Base-by-base conservation (phyloP, 768 basidiomycete genomes). In the Leucosporidium creatinivorum region DNA sequence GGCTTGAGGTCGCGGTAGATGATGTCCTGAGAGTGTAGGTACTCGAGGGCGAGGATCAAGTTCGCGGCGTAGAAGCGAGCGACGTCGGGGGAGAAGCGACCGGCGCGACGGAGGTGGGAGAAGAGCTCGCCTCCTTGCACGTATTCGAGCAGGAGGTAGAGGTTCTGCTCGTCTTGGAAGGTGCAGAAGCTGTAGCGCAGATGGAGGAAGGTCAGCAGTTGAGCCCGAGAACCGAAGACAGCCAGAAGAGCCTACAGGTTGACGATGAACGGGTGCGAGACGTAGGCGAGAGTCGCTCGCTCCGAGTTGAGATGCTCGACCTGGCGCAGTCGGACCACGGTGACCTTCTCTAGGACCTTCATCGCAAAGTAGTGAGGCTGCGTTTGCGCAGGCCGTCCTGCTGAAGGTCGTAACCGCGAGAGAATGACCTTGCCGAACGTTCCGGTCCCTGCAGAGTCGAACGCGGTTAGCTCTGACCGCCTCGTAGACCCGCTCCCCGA, bases 1-100 rank as follows among this genome's bases (percentile, higher is more conserved):
- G 96, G 96, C 79, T 99, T 98, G 73, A 99, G 84, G 79, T 98
- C 94, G 54, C 94, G 91, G 79, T 98, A 98, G 75, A 98, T 91
- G 79, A 99, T 94, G 81, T 97, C 93, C 80, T 89, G 91, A 19
- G 88, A 88, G 78, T 98, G 96, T 8, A 98, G 82, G 73, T 94
- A 93, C 80, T 89, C 91, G 74, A 98, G 83, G 44, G 93, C 96
- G 67, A 98, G 85, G 75, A 96, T 86, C 77, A 97, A 94, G 69
- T 89, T 93, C 39, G 94, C 93, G 70, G 94, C 86, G 80, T 97
- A 99, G 80, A 98, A 99, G 57, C 96, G 86, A 30, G 96, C 93
- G 69, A 99, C 96, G 76, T 99, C 96, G 36, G 94, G 89, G 5
- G 91, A 91, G 81, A 99, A 98, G 66, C 89, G 85, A 71, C 91